Evolutionary conservation across 1,284 basidiomycete species (phyloP), one percentile per base, ranked within the genome.

Genomic region (Hemileia vastatrix): DNA sequence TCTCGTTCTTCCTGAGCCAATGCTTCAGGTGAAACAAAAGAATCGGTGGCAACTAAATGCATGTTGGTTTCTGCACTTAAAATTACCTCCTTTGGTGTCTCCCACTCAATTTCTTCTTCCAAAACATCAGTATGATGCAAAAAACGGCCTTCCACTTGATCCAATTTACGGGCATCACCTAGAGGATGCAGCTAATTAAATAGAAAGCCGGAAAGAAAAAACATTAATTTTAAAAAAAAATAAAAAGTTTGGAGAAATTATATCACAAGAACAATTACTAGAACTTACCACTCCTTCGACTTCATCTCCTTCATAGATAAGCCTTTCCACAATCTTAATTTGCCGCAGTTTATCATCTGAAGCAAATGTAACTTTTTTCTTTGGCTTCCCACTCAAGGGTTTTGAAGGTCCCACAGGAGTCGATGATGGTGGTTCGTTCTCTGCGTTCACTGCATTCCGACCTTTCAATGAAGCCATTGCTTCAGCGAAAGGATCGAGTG

Each of bases 91-190:
- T 18, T 19, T 43, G 60, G 60, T 36, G 53, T 48, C 31, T 54
- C 60, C 60, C 60, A 62, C 44, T 55, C 60, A 44, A 62, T 44
- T 48, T 62, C 60, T 48, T 62, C 60, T 48, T 62, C 60, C 47
- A 62, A 40, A 24, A 62, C 53, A 32, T 62, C 60, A 19, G 53
- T 47, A 23, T 49, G 53, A 45, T 62, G 60, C 32, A 62, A 50
- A 43, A 55, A 62, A 36, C 60, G 43, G n/a, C 40, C 27, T 55
- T 23, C 8, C 32, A 55, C 60, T 9, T 21, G 31, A 31, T 55
- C 53, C 60, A 62, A 55, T 27, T 62, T 62, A 6, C 60, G 53
- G 8, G 60, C 60, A 55, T 62, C 60, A 19, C 60, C 60, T 18
- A 62, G n/a, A 1, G 60, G 60, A 55, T 62, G 60, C 9, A 44